A percentile compares a stretch with the other conserved stretches of the same genome.
phyloP scores from a whole-genome alignment of 1,284 basidiomycete species.

The Gomphus bonarii region DNA sequence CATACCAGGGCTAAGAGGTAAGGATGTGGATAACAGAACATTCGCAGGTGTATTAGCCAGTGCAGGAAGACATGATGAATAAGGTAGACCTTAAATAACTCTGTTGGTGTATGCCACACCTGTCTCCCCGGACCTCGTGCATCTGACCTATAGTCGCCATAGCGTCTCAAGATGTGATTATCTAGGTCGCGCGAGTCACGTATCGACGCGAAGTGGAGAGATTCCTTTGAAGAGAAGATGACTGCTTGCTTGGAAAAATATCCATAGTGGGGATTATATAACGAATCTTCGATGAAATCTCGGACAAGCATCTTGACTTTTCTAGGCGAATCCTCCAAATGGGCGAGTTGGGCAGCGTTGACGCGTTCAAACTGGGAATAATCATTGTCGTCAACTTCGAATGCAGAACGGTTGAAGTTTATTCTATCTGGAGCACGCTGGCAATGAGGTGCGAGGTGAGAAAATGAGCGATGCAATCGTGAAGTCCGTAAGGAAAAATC shows the following conservation, averaged over 20 bases:
- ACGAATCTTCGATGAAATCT: constrained; percentile 93
- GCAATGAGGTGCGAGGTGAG: neutral
- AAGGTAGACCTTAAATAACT: constrained; percentile 82
- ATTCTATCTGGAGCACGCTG: constrained; percentile 7
- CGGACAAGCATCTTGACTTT: constrained; percentile 89
- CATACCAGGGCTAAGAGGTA: constrained; percentile 77
- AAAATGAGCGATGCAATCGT: neutral
- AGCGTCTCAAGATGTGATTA: constrained; percentile 66
- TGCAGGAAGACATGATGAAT: neutral
- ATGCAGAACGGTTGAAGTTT: constrained; percentile 6
- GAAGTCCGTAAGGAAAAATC: neutral
- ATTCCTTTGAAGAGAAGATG: constrained; percentile 65
- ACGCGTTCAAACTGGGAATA: constrained; percentile 35
- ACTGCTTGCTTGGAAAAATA: constrained; percentile 92
- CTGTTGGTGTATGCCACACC: constrained; percentile 98
- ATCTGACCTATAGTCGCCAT: constrained; percentile 54
- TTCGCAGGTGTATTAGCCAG: neutral
- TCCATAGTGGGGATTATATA: constrained; percentile 97
- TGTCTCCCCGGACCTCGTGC: constrained; percentile 76
- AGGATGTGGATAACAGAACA: constrained; percentile 11
- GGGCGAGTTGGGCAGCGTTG: constrained; percentile 63
- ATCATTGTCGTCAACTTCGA: constrained; percentile 1
- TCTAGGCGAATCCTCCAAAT: constrained; percentile 55
- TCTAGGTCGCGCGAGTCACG: constrained; percentile 73
- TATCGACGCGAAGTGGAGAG: constrained; percentile 65